Evolutionary conservation across 257 asterid species (phyloP).

Genomic region (Ajuga chamaepitys): DNA sequence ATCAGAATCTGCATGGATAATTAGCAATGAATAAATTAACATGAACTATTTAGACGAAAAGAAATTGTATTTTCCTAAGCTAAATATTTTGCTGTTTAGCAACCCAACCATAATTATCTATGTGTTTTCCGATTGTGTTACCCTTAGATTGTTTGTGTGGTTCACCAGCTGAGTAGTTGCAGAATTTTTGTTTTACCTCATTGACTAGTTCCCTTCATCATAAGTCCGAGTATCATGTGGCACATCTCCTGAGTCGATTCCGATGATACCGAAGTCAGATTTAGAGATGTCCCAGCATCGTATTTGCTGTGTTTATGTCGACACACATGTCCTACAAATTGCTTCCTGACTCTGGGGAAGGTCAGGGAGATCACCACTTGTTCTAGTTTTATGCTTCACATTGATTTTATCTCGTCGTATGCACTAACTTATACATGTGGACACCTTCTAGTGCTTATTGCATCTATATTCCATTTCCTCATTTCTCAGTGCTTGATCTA

Average conservation of each 20-base stretch:
- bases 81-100: conserved; percentile 5
- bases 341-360: conserved; percentile 96
- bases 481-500: conserved; percentile 58
- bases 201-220: conserved; percentile 13
- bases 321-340: conserved; percentile 79
- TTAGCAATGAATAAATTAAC: background rate
- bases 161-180: conserved; percentile 3
- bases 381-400: background rate
- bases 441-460: conserved; percentile 93
- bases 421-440: conserved; percentile 86
- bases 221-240: conserved; percentile 76
- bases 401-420: conserved; percentile 38
- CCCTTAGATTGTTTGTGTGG: background rate
- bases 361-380: conserved; percentile 25
- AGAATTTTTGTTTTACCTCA: conserved; percentile 8
- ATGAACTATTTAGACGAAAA: background rate
- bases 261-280: conserved; percentile 70
- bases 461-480: conserved; percentile 70
- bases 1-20: background rate
- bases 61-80: conserved; percentile 2
- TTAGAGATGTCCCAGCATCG: conserved; percentile 66
- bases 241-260: conserved; percentile 39
- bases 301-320: conserved; percentile 58
- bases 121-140: background rate
- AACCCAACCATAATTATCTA: background rate